These are phyloP conservation scores for Cladosporium sp. DNA, from an alignment of 2,329 filamentous ascomycete genomes.

Conservation along the genomic window DNA sequence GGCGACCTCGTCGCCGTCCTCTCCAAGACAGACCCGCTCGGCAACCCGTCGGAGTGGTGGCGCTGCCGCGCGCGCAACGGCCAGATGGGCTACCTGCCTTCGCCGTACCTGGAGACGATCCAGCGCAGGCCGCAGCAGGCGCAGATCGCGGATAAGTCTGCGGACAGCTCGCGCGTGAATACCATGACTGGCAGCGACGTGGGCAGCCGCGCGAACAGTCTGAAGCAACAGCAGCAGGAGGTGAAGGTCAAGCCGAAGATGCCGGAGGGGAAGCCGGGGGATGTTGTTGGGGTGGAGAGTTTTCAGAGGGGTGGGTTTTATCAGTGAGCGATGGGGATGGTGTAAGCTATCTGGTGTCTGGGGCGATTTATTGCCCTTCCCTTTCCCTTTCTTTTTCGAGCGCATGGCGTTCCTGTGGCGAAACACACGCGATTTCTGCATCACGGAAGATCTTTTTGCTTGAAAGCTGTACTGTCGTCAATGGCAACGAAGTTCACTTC, in stretches of 20 bases:
- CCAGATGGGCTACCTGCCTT: constrained; percentile 83
- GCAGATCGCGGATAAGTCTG: constrained; percentile 38
- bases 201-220: constrained; percentile 36
- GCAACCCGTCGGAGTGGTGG: constrained; percentile 96
- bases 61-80: constrained; percentile 85
- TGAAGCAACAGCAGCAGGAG: constrained; percentile 34
- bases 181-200: constrained; percentile 46
- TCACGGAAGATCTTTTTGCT: too few species aligned
- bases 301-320: constrained; percentile 67
- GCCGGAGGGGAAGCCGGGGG: constrained; percentile 53
- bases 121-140: constrained; percentile 47
- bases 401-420: too few species aligned
- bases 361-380: too few species aligned
- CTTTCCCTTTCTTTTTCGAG: too few species aligned
- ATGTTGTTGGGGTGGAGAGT: constrained; percentile 57
- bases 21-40: constrained; percentile 84
- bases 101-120: constrained; percentile 79
- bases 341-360: too few species aligned
- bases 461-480: too few species aligned
- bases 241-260: constrained; percentile 23
- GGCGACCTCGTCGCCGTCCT: constrained; percentile 93
- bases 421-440: too few species aligned
- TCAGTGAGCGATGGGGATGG: constrained; percentile 38
- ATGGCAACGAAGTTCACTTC: too few species aligned
- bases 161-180: constrained; percentile 45